Conservation (phyloP, 1,284 basidiomycete species). For the Moesziomyces parantarcticus region DNA sequence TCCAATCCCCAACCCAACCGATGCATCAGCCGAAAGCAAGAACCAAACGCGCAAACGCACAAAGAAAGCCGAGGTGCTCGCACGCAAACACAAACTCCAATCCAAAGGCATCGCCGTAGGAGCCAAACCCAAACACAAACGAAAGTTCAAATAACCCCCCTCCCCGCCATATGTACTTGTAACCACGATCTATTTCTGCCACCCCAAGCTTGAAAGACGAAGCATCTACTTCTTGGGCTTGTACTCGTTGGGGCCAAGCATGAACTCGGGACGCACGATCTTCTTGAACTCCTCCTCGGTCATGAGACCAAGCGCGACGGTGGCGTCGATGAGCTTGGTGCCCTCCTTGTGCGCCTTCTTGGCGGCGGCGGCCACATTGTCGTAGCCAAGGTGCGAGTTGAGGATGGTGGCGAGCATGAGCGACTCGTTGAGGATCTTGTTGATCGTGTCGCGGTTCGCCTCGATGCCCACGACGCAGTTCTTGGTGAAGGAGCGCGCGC, state of each 20-base stretch:
- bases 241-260: conserved; percentile 65
- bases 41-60: conserved; percentile 32
- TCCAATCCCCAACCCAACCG: not conserved
- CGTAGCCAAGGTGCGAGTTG: conserved; percentile 91
- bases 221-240: conserved; percentile 50
- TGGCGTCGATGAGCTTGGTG: conserved; percentile 93
- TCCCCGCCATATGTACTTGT: no score
- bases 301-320: conserved; percentile 85
- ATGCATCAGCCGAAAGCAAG: conserved; percentile 11
- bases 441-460: conserved; percentile 94
- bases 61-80: conserved; percentile 15
- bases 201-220: no score
- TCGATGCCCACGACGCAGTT: conserved; percentile 96
- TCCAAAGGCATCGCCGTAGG: conserved; percentile 28
- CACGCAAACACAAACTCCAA: conserved; percentile 27
- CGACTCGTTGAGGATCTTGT: conserved; percentile 84
- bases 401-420: conserved; percentile 94
- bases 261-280: conserved; percentile 89
- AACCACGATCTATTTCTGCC: no score
- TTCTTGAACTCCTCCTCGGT: conserved; percentile 92
- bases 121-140: conserved; percentile 10
- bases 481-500: conserved; percentile 83
- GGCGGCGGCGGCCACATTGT: conserved; percentile 96
- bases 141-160: conserved; percentile 1
- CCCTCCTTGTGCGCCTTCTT: conserved; percentile 99